A percentile compares a stretch with the other conserved stretches of the same genome.
phyloP scores from a whole-genome alignment of 148 eudicot genomes.

The Diospyros lotus region DNA sequence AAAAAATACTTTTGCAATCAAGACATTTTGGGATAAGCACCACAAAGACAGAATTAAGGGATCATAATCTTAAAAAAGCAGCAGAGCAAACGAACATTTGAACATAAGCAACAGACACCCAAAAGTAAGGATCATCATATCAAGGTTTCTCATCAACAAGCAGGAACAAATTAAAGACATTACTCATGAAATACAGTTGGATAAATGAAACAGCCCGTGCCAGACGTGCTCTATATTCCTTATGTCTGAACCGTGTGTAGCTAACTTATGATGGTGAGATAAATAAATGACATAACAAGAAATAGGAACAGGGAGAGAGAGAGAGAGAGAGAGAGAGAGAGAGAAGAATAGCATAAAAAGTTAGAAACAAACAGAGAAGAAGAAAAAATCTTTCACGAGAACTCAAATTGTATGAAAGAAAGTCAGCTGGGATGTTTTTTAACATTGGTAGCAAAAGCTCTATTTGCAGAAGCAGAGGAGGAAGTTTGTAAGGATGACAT shows the following conservation, averaged over 20 bases:
- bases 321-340: neutral
- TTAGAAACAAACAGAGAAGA: no score
- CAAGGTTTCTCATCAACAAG: slow-evolving; percentile 8
- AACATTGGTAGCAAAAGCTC: slow-evolving; percentile 1
- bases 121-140: slow-evolving; percentile 3
- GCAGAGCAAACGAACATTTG: neutral
- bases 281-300: neutral
- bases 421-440: neutral
- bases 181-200: neutral
- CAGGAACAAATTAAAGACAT: neutral
- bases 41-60: neutral
- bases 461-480: neutral
- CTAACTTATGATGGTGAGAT: neutral
- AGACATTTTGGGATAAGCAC: neutral
- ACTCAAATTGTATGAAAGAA: neutral
- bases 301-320: neutral
- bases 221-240: neutral
- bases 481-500: neutral
- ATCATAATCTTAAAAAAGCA: neutral
- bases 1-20: neutral
- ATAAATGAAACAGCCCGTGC: neutral
- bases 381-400: neutral
- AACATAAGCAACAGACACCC: neutral
- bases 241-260: neutral
- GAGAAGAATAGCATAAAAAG: neutral